A percentile compares a stretch with the other conserved stretches of the same genome.
These are phyloP conservation scores for Dictyostelium brefeldianum DNA, from an alignment of 78 protist species.

Conservation along the genomic window DNA sequence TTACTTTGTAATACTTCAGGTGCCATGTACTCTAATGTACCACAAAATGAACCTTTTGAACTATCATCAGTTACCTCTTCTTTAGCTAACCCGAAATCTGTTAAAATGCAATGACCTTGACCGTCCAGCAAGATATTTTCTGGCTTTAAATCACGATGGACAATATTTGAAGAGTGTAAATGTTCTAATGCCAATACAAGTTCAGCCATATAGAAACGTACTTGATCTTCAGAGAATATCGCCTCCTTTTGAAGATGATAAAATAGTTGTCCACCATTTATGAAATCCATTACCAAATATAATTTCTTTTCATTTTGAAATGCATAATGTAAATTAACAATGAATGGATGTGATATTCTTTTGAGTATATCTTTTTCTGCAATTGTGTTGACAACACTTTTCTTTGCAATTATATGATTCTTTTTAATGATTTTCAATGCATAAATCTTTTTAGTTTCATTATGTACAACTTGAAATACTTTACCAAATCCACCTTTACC, in stretches of 20 bases:
- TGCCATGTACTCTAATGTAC: slow-evolving; percentile 73
- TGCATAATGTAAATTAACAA: slow-evolving; percentile 93
- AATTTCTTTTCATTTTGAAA: slow-evolving; percentile 92
- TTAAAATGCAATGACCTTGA: slow-evolving; percentile 70
- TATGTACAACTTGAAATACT: slow-evolving; percentile 37
- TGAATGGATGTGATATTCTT: slow-evolving; percentile 90
- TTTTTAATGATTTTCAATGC: slow-evolving; percentile 65
- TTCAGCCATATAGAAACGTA: slow-evolving; percentile 92
- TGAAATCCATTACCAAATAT: slow-evolving; percentile 88
- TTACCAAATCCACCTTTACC: slow-evolving; percentile 77
- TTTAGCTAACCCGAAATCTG: slow-evolving; percentile 82
- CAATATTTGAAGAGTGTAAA: slow-evolving; percentile 68
- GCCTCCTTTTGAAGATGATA: slow-evolving; percentile 88
- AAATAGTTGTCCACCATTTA: slow-evolving; percentile 89
- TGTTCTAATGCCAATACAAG: slow-evolving; percentile 87
- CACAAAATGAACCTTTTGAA: slow-evolving; percentile 37
- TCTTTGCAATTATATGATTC: slow-evolving; percentile 57
- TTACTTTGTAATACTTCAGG: slow-evolving; percentile 76
- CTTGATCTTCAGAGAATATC: slow-evolving; percentile 73
- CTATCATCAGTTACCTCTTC: slow-evolving; percentile 41
- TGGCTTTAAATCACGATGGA: slow-evolving; percentile 83
- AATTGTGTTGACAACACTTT: slow-evolving; percentile 87
- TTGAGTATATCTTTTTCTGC: slow-evolving; percentile 92
- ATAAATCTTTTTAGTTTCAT: slow-evolving; percentile 4
- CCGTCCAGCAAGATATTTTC: slow-evolving; percentile 79